Base-by-base conservation (phyloP, 257 asterid genomes). In the Plectranthus barbatus region DNA sequence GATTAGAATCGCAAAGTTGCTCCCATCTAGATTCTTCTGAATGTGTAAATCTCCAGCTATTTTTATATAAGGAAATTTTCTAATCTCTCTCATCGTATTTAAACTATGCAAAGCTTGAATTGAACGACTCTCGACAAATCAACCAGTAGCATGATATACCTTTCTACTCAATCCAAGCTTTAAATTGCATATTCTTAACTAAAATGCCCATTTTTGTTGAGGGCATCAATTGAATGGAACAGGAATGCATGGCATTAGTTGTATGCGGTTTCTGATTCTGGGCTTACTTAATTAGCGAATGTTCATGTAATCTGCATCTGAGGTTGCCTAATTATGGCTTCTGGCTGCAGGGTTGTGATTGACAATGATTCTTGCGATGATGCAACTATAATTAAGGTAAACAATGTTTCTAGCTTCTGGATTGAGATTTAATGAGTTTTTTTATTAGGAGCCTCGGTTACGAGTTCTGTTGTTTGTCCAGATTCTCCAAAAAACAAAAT, bases 361-460 rank as follows among this genome's bases (percentile, higher is more conserved):
- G 92, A 87, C 70, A 87, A 87, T 9, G 76, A 77, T 46, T 69
- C 93, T 11, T 72, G 85, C 59, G 79, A 72, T 60, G 82, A 82
- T 75, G 90, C 93, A 47, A 87, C 93, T 18, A 64, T 84, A 49
- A 73, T 87, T 55, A 85, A 84, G 95, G 95, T 81, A 67, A 41
- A 21, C 20, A 17, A 23, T 5, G 60, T 41, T 17, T 26, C 50
- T 3, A 34, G 56, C 24, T 45, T 26, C 23, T 56, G 7, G 15
- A 37, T 11, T 36, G 41, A 49, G 42, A 48, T 61, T 37, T 14
- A 33, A 9, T 49, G 56, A 44, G 5, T 46, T 42, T 50, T 33
- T 65, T 54, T 13, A 17, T 33, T 54, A 21, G 24, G 23, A 50
- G 55, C 36, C 34, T 26, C 23, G 66, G 4, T 53, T 31, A 55